Conservation (phyloP, 345 rosid genomes). For the Lepidium didymum region DNA sequence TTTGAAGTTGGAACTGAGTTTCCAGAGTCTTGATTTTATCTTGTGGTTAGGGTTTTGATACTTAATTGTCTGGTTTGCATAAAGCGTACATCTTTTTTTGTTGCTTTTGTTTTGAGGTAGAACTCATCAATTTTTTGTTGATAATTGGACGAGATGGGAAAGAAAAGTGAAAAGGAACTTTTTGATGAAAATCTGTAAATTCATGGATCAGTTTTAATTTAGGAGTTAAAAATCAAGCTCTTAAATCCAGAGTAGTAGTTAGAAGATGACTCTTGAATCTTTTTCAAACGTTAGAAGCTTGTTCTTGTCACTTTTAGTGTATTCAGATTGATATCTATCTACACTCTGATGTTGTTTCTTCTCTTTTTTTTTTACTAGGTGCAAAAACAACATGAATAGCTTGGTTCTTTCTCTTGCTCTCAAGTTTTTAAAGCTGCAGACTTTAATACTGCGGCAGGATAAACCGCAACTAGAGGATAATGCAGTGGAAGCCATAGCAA, state of each 20-base stretch:
- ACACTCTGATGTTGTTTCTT: background rate
- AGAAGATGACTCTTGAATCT: background rate
- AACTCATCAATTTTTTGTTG: background rate
- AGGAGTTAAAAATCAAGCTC: background rate
- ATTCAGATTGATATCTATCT: background rate
- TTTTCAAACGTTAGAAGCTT: background rate
- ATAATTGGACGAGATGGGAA: background rate
- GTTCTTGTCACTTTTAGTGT: background rate
- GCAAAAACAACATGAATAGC: constrained; percentile 74
- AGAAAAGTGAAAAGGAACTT: background rate
- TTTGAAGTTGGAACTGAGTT: background rate
- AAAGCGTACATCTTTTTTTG: background rate
- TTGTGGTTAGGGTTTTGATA: constrained; percentile 2
- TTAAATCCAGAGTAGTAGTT: background rate
- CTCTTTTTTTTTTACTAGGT: constrained; percentile 36
- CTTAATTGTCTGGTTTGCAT: background rate
- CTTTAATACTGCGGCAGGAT: constrained; percentile 76
- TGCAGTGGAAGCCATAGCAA: constrained; percentile 77
- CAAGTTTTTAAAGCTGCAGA: constrained; percentile 65
- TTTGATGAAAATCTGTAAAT: background rate
- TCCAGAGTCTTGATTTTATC: background rate
- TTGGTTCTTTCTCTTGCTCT: constrained; percentile 80
- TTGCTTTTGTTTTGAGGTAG: background rate
- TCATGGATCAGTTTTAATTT: background rate
- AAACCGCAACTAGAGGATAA: constrained; percentile 79